Percentiles rank a stretch among this genome's conserved stretches.
These are phyloP conservation scores for Aspergillus panamensis DNA, from an alignment of 495 filamentous ascomycete species.

Conservation along the genomic window DNA sequence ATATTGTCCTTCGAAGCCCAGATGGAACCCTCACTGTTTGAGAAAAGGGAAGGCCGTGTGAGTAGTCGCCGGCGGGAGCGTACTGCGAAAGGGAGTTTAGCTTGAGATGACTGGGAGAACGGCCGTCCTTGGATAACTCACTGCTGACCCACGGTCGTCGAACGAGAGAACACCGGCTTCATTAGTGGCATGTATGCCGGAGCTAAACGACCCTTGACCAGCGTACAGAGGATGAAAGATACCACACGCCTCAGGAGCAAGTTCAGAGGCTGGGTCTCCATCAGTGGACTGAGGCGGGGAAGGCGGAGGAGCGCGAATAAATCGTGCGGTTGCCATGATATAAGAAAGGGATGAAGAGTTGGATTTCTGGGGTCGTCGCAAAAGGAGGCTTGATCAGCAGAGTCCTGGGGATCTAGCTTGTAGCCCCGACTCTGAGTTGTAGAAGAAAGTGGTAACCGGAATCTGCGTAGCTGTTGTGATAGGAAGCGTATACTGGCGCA, in stretches of 20 bases:
- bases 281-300: constrained; percentile 30
- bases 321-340: constrained; percentile 13
- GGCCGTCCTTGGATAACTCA: neutral
- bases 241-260: constrained; percentile 13
- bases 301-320: constrained; percentile 23
- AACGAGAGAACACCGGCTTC: constrained; percentile 4
- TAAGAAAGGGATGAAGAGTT: neutral
- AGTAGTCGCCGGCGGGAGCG: constrained; percentile 16
- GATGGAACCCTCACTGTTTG: constrained; percentile 19
- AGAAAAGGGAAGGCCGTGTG: constrained; percentile 19
- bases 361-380: neutral
- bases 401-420: neutral
- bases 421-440: neutral
- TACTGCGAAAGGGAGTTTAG: constrained; percentile 17
- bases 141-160: constrained; percentile 12
- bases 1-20: no score
- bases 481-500: neutral
- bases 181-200: neutral
- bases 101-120: neutral
- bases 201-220: constrained; percentile 1
- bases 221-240: constrained; percentile 18
- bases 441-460: neutral
- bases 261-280: constrained; percentile 19
- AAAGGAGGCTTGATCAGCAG: neutral
- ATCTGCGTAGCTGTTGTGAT: neutral